Evolutionary conservation across 2,329 filamentous ascomycete genomes (phyloP).

Genomic region (Erysiphe neolycopersici): DNA sequence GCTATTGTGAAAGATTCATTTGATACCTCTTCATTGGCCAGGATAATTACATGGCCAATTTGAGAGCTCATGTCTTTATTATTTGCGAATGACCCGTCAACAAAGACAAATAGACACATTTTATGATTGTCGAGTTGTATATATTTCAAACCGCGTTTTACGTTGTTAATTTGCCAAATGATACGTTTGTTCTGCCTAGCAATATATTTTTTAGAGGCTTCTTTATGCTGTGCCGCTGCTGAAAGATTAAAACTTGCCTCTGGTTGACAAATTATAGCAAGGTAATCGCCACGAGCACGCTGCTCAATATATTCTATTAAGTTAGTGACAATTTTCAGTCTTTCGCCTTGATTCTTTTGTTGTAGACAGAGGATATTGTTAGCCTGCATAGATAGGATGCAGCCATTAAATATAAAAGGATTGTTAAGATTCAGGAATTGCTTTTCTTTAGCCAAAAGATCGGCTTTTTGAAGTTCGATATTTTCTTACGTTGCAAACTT

Average conservation of each 20-base stretch:
- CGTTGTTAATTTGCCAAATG: neutral
- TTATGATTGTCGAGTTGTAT: neutral
- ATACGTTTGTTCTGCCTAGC: neutral
- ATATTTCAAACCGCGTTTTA: neutral
- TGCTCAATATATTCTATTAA: neutral
- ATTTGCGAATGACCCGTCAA: neutral
- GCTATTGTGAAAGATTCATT: neutral
- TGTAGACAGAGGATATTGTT: neutral
- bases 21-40: neutral
- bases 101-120: neutral
- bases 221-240: neutral
- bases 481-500: too few species aligned
- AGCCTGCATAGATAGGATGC: neutral
- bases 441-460: too few species aligned
- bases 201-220: neutral
- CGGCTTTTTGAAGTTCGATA: too few species aligned
- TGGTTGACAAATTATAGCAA: too few species aligned
- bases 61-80: neutral
- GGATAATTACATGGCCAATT: neutral
- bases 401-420: neutral
- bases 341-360: neutral
- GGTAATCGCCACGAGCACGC: neutral
- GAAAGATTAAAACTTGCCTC: neutral
- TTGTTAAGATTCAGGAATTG: too few species aligned
- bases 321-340: neutral